Evolutionary conservation across 106 monocot genomes (phyloP), one percentile per base, ranked within the genome.

Genomic region (Dactylorhiza incarnata): DNA sequence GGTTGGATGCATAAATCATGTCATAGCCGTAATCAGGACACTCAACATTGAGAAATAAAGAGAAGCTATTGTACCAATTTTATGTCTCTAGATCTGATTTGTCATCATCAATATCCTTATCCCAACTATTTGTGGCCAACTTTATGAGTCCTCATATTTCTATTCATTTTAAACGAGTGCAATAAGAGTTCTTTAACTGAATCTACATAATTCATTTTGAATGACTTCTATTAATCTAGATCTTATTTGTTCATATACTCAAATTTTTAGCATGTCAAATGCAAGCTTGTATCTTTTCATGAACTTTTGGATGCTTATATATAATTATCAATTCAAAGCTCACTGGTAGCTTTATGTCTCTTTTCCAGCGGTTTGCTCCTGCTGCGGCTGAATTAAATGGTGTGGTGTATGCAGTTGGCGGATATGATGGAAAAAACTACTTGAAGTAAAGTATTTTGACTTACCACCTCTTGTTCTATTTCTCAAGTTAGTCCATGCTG

Each of bases 401-500:
- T 45, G 84, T 65, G 15, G 59, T 95, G n/a, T 95, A 95, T 87
- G 88, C 88, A 48, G 86, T 87, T 86, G 95, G 95, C 11, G 95
- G 95, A 45, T 92, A 62, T 75, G 76, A 88, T 51, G 90, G 92
- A 50, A 17, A 73, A 13, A 65, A 78, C 15, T 95, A 92, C 77
- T 86, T 90, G 20, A 82, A 73, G 95, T 95, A 75, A 74, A 76
- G 52, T 78, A 17, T 11, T 68, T 48, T 48, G 7, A 9, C 45
- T 44, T 46, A 46, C 45, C 45, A n/a, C 45, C 48, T 17, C 14
- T 72, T 72, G 6, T 9, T 19, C 22, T 3, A 17, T 49, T 72
- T 49, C 37, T 37, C 44, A 12, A 20, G 19, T 48, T 72, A 49
- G 49, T 71, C 8, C 48, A 49, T 48, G 9, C 48, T 17, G 14